phyloP scores from a whole-genome alignment of 129 eudicot genomes.

The Scalesia atractyloides region DNA sequence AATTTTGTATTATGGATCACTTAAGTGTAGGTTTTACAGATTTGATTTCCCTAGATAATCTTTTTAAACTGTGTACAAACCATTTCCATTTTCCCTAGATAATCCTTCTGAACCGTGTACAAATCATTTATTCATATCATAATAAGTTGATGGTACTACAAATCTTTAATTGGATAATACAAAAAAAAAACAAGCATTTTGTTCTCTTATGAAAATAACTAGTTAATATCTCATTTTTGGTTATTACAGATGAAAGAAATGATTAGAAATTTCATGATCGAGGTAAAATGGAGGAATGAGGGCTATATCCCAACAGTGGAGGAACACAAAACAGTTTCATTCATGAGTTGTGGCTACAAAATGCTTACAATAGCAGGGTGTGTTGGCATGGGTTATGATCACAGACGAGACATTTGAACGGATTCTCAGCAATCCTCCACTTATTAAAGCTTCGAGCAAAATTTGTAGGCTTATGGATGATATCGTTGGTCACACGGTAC shows the following conservation, averaged over 20 bases:
- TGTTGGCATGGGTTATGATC: constrained; percentile 1
- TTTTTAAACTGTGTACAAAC: too few relatives aligned
- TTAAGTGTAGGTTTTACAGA: too few relatives aligned
- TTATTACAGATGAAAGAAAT: neutral
- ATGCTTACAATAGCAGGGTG: neutral
- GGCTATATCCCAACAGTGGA: neutral
- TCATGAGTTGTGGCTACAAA: constrained; percentile 2
- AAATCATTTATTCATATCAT: too few relatives aligned
- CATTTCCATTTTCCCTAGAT: too few relatives aligned
- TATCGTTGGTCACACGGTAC: neutral
- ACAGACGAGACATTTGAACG: neutral
- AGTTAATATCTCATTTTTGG: neutral
- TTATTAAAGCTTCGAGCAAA: neutral
- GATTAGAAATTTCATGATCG: neutral
- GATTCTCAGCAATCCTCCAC: neutral
- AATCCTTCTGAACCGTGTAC: too few relatives aligned
- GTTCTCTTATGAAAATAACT: too few relatives aligned
- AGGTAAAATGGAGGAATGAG: constrained; percentile 1
- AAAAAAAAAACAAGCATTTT: too few relatives aligned
- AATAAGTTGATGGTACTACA: too few relatives aligned
- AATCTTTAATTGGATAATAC: too few relatives aligned
- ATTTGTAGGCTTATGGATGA: constrained; percentile 9
- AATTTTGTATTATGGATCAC: neutral
- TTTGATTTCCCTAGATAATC: too few relatives aligned
- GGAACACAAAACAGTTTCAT: neutral